A percentile compares a stretch with the other conserved stretches of the same genome.
These are phyloP conservation scores for Didymella pinodella DNA, from an alignment of 2,329 filamentous ascomycete species.

Conservation along the genomic window DNA sequence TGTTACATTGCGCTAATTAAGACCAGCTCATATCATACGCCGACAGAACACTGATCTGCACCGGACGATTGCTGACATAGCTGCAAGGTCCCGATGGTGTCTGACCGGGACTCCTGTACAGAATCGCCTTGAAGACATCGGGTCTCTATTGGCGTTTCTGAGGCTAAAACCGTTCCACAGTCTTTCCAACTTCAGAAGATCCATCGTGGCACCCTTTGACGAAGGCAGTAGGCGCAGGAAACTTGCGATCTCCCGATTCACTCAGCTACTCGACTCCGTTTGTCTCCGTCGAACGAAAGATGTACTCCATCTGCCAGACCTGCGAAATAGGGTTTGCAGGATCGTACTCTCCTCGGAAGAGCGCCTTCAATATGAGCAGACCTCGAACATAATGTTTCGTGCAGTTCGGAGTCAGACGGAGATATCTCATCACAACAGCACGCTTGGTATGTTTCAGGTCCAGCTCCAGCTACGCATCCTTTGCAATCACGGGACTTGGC, in stretches of 20 bases:
- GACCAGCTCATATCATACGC: constrained; percentile 59
- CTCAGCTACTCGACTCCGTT: constrained; percentile 47
- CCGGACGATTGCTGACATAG: constrained; percentile 53
- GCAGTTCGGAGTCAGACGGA: constrained; percentile 51
- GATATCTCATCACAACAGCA: constrained; percentile 46
- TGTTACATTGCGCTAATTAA: no score
- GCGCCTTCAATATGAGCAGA: constrained; percentile 43
- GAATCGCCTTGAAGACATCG: constrained; percentile 62
- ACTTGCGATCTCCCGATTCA: constrained; percentile 36
- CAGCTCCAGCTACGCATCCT: constrained; percentile 58
- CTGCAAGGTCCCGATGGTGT: constrained; percentile 57
- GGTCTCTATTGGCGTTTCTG: constrained; percentile 60
- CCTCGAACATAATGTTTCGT: constrained; percentile 49
- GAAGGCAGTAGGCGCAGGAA: constrained; percentile 34
- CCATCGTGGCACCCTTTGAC: constrained; percentile 54
- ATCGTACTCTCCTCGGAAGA: constrained; percentile 48
- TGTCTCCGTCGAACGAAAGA: constrained; percentile 56
- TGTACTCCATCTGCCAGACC: constrained; percentile 50
- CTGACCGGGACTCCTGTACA: constrained; percentile 58
- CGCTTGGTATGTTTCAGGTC: constrained; percentile 58
- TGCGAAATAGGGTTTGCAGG: constrained; percentile 28
- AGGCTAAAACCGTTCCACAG: constrained; percentile 54
- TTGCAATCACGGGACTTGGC: constrained; percentile 61
- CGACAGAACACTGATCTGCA: constrained; percentile 57
- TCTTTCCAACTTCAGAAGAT: constrained; percentile 54